Evolutionary conservation across 805 yeast genomes (phyloP), one percentile per base, ranked within the genome.

Genomic region (Kodamaea sagamina): DNA sequence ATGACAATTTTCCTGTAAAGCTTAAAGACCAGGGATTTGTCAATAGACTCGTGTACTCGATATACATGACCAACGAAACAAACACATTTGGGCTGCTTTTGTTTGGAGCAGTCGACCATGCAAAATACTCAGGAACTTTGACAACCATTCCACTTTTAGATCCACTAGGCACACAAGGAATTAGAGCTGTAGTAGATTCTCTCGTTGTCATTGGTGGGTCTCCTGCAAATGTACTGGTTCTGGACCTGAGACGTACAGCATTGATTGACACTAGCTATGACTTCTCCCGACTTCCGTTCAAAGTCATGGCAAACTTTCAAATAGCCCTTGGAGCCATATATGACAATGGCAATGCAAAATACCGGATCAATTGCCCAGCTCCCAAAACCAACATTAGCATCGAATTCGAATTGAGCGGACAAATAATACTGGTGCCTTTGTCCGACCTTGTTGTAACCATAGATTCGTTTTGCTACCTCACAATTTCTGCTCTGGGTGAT

Each of bases 391-490:
- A 47, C 51, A 62, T 49, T 26, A 37, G 45, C 3, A 47, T 79
- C 6, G 65, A 67, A 27, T 79, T 79, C 51, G 65, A 76, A 50
- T 81, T 85, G 62, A 79, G 80, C 46, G 89, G 88, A 5, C 58
- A 70, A n/a, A 53, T 58, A 6, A 77, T 84, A 45, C 56, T 66
- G 12, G 79, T 77, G 6, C 84, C 87, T 21, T 55, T 58, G 52
- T 59, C 47, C 5, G 58, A 63, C 43, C 51, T 68, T 50, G 44
- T 67, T 4, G 27, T 63, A 13, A 42, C 42, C 4, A 44, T 46
- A 34, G 17, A 13, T 2, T 13, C 29, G 5, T 32, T 7, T 24
- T 59, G 64, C 38, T 48, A 31, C 47, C 47, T 58, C 41, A 11
- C 29, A 11, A 35, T 31, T 38, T 52, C 52, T 41, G 11, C 4